A percentile compares a stretch with the other conserved stretches of the same genome.
These are phyloP conservation scores for Pleurotus sapidus DNA, from an alignment of 768 basidiomycete species.

Conservation along the genomic window DNA sequence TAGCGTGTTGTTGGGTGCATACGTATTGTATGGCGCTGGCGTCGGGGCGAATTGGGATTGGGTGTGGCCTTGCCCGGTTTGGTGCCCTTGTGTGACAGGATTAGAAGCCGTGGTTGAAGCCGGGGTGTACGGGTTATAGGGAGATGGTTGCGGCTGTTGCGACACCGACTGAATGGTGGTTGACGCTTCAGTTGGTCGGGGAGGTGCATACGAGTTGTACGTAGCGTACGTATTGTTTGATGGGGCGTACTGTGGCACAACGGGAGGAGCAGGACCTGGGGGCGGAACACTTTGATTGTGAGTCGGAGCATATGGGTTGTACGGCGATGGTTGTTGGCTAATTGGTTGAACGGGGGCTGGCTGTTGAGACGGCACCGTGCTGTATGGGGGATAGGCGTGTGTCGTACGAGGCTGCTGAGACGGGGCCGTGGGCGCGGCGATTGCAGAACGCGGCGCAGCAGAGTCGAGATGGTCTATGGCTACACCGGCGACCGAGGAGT, in stretches of 20 bases:
- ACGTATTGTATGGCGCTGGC: not conserved
- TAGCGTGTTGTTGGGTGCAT: slow-evolving; percentile 19
- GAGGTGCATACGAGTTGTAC: not conserved
- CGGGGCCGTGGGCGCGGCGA: slow-evolving; percentile 18
- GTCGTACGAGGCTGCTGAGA: slow-evolving; percentile 13
- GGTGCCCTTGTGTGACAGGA: not conserved
- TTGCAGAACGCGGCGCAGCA: slow-evolving; percentile 13
- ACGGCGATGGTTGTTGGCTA: not conserved
- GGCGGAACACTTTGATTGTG: not conserved
- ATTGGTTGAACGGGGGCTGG: not conserved
- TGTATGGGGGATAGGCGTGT: slow-evolving; percentile 6
- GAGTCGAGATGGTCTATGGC: slow-evolving; percentile 38
- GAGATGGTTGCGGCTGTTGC: not conserved
- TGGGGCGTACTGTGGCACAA: not conserved
- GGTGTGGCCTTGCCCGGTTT: too few relatives aligned
- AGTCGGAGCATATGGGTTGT: slow-evolving; percentile 11
- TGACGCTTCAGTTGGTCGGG: not conserved
- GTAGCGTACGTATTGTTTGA: not conserved
- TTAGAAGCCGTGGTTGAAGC: not conserved
- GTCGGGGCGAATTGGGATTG: not conserved
- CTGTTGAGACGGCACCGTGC: not conserved
- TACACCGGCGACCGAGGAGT: slow-evolving; percentile 46
- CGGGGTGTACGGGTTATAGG: not conserved
- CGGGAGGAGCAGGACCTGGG: not conserved
- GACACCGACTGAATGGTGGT: not conserved